phyloP scores from a whole-genome alignment of 306 rosid species.

The Sicyos edulis region DNA sequence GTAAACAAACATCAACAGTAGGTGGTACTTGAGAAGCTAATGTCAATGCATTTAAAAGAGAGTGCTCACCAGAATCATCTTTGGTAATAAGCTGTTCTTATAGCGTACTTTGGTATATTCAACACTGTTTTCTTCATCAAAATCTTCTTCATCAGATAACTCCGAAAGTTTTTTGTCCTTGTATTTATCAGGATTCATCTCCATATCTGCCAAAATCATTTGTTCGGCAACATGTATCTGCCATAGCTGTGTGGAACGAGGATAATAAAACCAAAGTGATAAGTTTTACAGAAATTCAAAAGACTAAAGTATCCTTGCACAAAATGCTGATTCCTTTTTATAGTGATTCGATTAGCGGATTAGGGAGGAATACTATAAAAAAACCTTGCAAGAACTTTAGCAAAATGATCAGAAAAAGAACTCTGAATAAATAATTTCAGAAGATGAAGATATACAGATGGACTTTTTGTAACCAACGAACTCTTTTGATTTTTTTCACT shows the following conservation, averaged over 20 bases:
- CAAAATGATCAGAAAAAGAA: not conserved
- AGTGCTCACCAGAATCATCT: conserved; percentile 62
- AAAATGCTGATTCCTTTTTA: not conserved
- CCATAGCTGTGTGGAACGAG: conserved; percentile 65
- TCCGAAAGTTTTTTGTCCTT: conserved; percentile 64
- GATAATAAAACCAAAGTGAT: not conserved
- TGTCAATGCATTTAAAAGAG: conserved; percentile 7
- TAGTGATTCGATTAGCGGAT: not conserved
- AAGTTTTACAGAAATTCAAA: not conserved
- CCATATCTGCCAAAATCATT: conserved; percentile 75
- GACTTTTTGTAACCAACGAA: no score
- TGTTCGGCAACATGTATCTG: conserved; percentile 91
- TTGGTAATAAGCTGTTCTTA: conserved; percentile 54
- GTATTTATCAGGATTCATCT: conserved; percentile 71
- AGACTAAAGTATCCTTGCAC: not conserved
- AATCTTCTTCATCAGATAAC: conserved; percentile 59
- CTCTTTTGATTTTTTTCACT: not conserved
- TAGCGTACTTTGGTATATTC: conserved; percentile 57
- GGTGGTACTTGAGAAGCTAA: conserved; percentile 10
- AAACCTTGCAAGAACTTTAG: not conserved
- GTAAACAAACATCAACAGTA: conserved; percentile 22
- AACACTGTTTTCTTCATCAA: conserved; percentile 68
- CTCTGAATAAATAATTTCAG: not conserved
- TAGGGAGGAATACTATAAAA: not conserved
- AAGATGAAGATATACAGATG: no score